Evolutionary conservation across 805 yeast genomes (phyloP).

Genomic region (Wickerhamiella azyma): DNA sequence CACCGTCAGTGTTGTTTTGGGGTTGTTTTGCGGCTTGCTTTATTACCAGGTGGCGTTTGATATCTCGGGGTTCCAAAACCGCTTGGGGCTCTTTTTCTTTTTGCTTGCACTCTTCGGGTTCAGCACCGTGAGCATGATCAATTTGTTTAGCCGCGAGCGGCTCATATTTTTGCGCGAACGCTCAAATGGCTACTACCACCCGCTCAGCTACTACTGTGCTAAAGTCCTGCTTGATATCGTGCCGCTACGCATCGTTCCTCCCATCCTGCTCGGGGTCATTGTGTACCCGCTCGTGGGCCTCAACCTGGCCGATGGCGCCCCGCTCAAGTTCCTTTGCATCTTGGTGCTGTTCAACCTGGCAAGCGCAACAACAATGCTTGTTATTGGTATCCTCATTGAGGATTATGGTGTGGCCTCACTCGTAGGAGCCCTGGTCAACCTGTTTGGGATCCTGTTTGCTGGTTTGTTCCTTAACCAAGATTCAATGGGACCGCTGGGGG

Average conservation of each 20-base stretch:
- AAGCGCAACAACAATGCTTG: constrained; percentile 68
- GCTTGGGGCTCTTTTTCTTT: constrained; percentile 88
- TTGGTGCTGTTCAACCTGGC: constrained; percentile 76
- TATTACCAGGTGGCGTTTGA: constrained; percentile 77
- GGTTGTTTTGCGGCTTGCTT: constrained; percentile 70
- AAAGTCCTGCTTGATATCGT: constrained; percentile 81
- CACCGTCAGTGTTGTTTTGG: constrained; percentile 59
- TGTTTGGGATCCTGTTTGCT: constrained; percentile 81
- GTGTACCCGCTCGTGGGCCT: constrained; percentile 85
- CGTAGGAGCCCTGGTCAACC: constrained; percentile 66
- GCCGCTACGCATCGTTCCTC: constrained; percentile 91
- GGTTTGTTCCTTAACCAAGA: constrained; percentile 87
- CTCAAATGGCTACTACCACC: constrained; percentile 85
- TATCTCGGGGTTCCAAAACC: constrained; percentile 91
- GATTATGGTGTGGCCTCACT: constrained; percentile 90
- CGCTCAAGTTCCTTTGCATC: constrained; percentile 52
- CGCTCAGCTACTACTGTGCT: constrained; percentile 70
- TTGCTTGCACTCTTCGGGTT: constrained; percentile 85
- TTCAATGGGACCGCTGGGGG: constrained; percentile 38
- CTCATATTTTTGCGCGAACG: constrained; percentile 84
- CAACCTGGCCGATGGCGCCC: constrained; percentile 61
- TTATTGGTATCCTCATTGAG: constrained; percentile 74
- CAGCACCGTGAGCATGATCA: constrained; percentile 81
- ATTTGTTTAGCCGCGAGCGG: constrained; percentile 78
- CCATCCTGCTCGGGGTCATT: constrained; percentile 62